Percentiles rank a stretch among this genome's conserved stretches.
These are phyloP conservation scores for Tylopilus sp. DNA, from an alignment of 1,284 basidiomycete species.

Conservation along the genomic window DNA sequence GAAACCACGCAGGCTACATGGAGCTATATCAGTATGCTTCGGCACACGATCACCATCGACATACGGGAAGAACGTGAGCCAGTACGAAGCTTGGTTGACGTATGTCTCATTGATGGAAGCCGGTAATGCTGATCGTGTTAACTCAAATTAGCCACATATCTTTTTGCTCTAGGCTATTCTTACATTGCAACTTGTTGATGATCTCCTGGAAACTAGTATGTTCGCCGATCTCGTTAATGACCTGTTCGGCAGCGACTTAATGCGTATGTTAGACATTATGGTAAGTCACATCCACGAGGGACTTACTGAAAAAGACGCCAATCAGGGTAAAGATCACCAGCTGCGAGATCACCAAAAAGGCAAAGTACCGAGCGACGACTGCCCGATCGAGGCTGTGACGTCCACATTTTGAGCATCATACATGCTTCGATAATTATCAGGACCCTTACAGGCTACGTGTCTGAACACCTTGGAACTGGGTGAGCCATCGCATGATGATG, in stretches of 20 bases:
- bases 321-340: conserved; percentile 90
- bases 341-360: conserved; percentile 88
- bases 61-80: conserved; percentile 92
- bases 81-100: conserved; percentile 83
- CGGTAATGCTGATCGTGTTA: conserved; percentile 57
- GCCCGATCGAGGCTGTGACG: conserved; percentile 77
- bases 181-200: conserved; percentile 64
- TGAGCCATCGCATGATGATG: conserved; percentile 81
- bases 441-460: conserved; percentile 50
- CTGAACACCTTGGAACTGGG: conserved; percentile 77
- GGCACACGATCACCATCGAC: conserved; percentile 26
- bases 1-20: conserved; percentile 81
- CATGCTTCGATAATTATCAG: background rate
- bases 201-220: conserved; percentile 69
- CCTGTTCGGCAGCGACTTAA: conserved; percentile 52
- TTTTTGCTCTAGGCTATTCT: conserved; percentile 7
- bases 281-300: background rate
- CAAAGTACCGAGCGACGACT: conserved; percentile 87
- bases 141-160: conserved; percentile 2
- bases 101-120: conserved; percentile 74
- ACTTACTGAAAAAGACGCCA: conserved; percentile 81
- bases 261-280: too few relatives aligned
- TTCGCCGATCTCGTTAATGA: conserved; percentile 68
- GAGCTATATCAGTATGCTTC: conserved; percentile 11
- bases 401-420: conserved; percentile 1